Evolutionary conservation across 352 stramenopile species (phyloP).

Genomic region (Thraustochytrium striatum): DNA sequence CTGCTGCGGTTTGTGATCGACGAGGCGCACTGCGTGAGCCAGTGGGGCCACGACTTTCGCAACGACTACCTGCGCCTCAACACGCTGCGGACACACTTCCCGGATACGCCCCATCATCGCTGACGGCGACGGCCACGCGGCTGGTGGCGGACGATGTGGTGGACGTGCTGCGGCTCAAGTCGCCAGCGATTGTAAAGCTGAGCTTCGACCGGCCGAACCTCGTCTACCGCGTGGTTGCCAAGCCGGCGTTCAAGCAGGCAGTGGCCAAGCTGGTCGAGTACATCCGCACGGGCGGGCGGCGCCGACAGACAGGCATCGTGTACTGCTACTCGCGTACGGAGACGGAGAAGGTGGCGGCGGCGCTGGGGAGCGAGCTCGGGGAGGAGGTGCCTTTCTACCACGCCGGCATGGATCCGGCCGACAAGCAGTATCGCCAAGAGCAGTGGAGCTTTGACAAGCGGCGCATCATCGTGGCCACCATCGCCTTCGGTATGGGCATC

Average conservation of each 20-base stretch:
- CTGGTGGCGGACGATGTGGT: slow-evolving; percentile 76
- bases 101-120: slow-evolving; percentile 70
- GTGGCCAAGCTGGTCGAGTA: slow-evolving; percentile 49
- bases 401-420: slow-evolving; percentile 38
- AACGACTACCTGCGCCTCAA: slow-evolving; percentile 94
- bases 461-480: slow-evolving; percentile 85
- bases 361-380: slow-evolving; percentile 54
- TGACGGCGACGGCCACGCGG: slow-evolving; percentile 81
- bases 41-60: slow-evolving; percentile 99
- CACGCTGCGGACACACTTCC: slow-evolving; percentile 82
- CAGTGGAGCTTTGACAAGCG: slow-evolving; percentile 53
- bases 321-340: slow-evolving; percentile 78
- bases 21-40: slow-evolving; percentile 88
- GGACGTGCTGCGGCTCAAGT: slow-evolving; percentile 64
- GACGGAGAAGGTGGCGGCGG: slow-evolving; percentile 65
- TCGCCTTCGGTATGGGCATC: slow-evolving; percentile 98
- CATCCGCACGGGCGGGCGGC: background rate
- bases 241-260: slow-evolving; percentile 55
- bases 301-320: slow-evolving; percentile 66
- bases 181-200: slow-evolving; percentile 54
- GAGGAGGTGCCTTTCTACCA: slow-evolving; percentile 49
- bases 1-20: slow-evolving; percentile 96
- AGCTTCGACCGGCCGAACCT: slow-evolving; percentile 83
- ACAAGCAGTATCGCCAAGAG: slow-evolving; percentile 37
- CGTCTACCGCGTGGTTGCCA: slow-evolving; percentile 73